Evolutionary conservation across 148 eudicot genomes (phyloP), one percentile per base, ranked within the genome.

Genomic region (Rhododendron ferrugineum): DNA sequence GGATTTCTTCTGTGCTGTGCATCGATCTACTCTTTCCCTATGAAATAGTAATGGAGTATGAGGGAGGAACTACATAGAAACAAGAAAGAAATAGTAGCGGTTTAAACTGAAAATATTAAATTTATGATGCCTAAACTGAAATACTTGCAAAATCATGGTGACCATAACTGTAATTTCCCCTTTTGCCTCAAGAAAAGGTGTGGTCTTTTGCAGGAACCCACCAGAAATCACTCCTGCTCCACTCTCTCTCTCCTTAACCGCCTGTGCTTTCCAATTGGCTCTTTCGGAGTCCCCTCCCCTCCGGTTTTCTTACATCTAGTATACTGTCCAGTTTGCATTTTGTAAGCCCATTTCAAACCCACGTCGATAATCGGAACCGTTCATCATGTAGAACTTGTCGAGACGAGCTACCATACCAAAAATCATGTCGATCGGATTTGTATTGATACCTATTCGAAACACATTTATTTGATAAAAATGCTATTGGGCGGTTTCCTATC

Each of bases 211-310:
- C 86, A 88, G 90, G 91, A 91, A 91, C 91, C 92, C 96, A 93
- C 94, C 91, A 90, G 91, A 94, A 92, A 54, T 90, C 89, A 90
- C 60, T 92, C 95, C 93, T 87, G 88, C 94, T 96, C 98, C 95
- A 90, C 40, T 86, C 85, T 87, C 86, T 84, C 86, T 14, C 60
- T 54, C 60, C 60, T 23, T 82, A 94, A 93, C 98, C 95, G 93
- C 89, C 94, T 89, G 85, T 85, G 91, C 49, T 90, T 76, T 92
- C 82, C 86, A 23, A 91, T 94, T 94, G 96, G 98, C 85, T 34
- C 40, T 70, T 70, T 14, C 14, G 44, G 44, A 40, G 44, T 40
- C 6, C 8, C 44, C 44, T 40, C 44, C 44, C 42, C 42, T 40
- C 6, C 44, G 0, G 44, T 40, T 40, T 40, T 5, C 44, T 40